Evolutionary conservation across 2,329 filamentous ascomycete species (phyloP).

Genomic region (Penicillium sp.): DNA sequence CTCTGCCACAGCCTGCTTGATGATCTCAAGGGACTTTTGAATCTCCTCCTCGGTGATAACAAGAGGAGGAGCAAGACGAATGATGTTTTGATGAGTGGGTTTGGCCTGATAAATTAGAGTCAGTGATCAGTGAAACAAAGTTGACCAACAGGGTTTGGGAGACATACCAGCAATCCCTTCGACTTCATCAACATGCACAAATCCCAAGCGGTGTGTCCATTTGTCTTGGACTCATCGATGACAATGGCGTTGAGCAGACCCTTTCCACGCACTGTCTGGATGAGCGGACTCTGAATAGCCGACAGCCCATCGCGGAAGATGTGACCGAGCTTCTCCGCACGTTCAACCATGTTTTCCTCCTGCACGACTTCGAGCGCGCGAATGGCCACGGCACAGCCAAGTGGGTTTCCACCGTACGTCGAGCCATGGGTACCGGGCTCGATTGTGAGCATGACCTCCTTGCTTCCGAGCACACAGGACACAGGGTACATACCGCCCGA

Average conservation of each 20-base stretch:
- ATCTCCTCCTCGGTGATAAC: slow-evolving; percentile 91
- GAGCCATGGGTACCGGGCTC: slow-evolving; percentile 96
- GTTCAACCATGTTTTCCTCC: slow-evolving; percentile 82
- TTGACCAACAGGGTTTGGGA: neutral
- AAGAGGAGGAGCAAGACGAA: slow-evolving; percentile 91
- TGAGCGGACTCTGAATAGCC: slow-evolving; percentile 72
- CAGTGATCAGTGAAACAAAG: neutral
- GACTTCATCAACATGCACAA: slow-evolving; percentile 91
- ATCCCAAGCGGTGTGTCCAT: slow-evolving; percentile 90
- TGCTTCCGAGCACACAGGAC: slow-evolving; percentile 80
- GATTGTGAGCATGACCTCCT: slow-evolving; percentile 90
- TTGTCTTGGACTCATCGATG: slow-evolving; percentile 83
- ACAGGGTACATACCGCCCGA: slow-evolving; percentile 99
- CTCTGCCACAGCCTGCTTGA: slow-evolving; percentile 75
- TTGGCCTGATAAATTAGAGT: slow-evolving; percentile 66
- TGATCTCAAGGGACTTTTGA: slow-evolving; percentile 69
- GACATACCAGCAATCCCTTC: slow-evolving; percentile 83
- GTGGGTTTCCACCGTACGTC: slow-evolving; percentile 96
- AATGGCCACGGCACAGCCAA: slow-evolving; percentile 93
- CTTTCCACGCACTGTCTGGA: slow-evolving; percentile 82
- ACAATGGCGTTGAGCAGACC: slow-evolving; percentile 93
- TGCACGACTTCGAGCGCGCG: slow-evolving; percentile 89
- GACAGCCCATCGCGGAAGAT: slow-evolving; percentile 75
- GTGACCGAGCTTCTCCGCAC: slow-evolving; percentile 74
- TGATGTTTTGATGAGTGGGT: slow-evolving; percentile 97